A percentile compares a stretch with the other conserved stretches of the same genome.
These are phyloP conservation scores for Alnus rubra DNA, from an alignment of 306 rosid genomes.

Conservation along the genomic window DNA sequence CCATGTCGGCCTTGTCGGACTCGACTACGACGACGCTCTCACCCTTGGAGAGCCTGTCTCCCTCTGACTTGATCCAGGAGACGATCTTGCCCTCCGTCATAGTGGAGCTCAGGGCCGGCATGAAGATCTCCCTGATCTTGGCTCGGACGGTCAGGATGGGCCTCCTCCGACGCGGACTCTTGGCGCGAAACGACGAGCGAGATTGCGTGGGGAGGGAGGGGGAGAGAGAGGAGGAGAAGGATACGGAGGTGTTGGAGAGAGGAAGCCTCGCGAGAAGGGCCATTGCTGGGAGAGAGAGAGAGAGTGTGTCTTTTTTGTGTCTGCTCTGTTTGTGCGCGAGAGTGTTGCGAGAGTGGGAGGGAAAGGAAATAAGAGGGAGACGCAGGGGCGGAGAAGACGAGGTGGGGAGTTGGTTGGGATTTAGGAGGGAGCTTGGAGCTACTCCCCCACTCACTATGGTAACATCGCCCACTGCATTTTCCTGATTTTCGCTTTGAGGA, in stretches of 20 bases:
- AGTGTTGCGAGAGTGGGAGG: not conserved
- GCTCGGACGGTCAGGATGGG: slow-evolving; percentile 43
- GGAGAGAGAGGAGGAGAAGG: slow-evolving; percentile 64
- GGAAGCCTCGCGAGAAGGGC: slow-evolving; percentile 34
- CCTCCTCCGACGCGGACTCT: slow-evolving; percentile 35
- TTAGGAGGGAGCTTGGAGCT: slow-evolving; percentile 25
- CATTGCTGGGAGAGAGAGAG: slow-evolving; percentile 19
- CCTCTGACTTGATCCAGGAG: slow-evolving; percentile 91
- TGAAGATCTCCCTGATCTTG: slow-evolving; percentile 93
- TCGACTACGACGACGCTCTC: slow-evolving; percentile 93
- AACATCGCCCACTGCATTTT: slow-evolving; percentile 40
- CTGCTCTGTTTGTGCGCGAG: not conserved
- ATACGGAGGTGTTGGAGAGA: slow-evolving; percentile 36
- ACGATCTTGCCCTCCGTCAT: slow-evolving; percentile 98
- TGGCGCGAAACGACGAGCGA: slow-evolving; percentile 38
- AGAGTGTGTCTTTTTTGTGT: not conserved
- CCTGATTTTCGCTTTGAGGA: not conserved
- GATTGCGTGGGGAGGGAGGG: slow-evolving; percentile 38
- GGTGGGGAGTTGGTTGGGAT: slow-evolving; percentile 39
- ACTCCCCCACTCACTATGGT: slow-evolving; percentile 30
- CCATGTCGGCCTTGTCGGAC: slow-evolving; percentile 94
- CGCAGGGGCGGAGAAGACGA: slow-evolving; percentile 54
- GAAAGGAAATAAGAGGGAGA: not conserved
- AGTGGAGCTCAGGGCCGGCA: slow-evolving; percentile 98
- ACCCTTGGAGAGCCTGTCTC: slow-evolving; percentile 83